Base-by-base conservation (phyloP, 768 basidiomycete species). In the Rhodocollybia butyracea region DNA sequence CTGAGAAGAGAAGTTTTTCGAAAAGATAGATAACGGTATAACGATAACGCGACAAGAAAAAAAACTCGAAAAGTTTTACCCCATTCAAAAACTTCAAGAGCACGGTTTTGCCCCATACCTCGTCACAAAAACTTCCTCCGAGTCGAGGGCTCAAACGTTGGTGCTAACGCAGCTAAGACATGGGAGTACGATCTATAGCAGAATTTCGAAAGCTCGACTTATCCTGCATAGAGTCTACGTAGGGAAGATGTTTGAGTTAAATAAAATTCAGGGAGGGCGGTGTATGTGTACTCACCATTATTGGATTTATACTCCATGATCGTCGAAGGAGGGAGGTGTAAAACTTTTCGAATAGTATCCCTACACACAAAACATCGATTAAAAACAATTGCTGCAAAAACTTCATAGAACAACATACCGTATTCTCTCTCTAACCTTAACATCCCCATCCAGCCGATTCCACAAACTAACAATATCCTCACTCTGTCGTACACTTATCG, bases 231-330 rank as follows among this genome's bases (percentile, higher is more conserved):
- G 91, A 93, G 70, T 93, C 91, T 93, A 62, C 47, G 19, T 38
- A 22, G 29, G 32, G 12, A 54, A 15, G 40, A 48, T 51, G 15
- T n/a, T n/a, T n/a, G n/a, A n/a, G n/a, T n/a, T n/a, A n/a, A n/a
- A n/a, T n/a, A n/a, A n/a, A n/a, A n/a, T n/a, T n/a, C n/a, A n/a
- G n/a, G n/a, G n/a, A n/a, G n/a, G n/a, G n/a, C n/a, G n/a, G n/a
- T n/a, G n/a, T n/a, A n/a, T n/a, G n/a, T n/a, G n/a, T 13, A 48
- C 79, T 40, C 55, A 88, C 91, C 91, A 58, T 89, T 93, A 70
- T 96, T 96, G 10, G 92, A 89, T 68, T 96, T 95, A 70, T 97
- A 98, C 68, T 98, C 94, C 85, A 96, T 90, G 58, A 86, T 80
- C 1, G 93, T 95, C 19, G 81, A 75, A 1, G 83, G 64, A 12